phyloP scores from a whole-genome alignment of 192 early-diverging fungal species.

The Rhizophlyctis rosea region DNA sequence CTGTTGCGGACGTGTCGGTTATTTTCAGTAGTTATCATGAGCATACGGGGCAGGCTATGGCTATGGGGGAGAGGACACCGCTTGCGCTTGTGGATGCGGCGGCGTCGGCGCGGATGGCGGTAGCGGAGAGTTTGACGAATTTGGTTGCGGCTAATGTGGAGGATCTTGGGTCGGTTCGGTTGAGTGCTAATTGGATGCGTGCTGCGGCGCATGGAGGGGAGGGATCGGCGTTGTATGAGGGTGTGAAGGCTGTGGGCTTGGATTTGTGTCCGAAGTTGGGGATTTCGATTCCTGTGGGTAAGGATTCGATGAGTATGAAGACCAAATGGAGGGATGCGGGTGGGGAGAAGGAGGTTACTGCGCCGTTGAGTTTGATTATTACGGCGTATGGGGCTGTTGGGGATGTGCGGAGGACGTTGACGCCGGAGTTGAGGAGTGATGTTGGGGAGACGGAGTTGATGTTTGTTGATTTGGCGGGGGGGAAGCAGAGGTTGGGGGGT shows the following conservation, averaged over 20 bases:
- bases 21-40: constrained; percentile 77
- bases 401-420: constrained; percentile 81
- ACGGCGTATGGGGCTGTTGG: constrained; percentile 90
- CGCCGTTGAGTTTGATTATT: constrained; percentile 88
- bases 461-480: constrained; percentile 80
- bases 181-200: constrained; percentile 99
- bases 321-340: constrained; percentile 72
- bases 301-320: constrained; percentile 99
- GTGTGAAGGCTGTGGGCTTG: constrained; percentile 88
- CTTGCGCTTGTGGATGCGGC: constrained; percentile 79
- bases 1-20: constrained; percentile 95
- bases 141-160: constrained; percentile 82
- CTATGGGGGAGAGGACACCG: constrained; percentile 94
- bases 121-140: constrained; percentile 92
- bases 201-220: constrained; percentile 88
- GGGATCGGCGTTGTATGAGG: constrained; percentile 87
- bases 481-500: constrained; percentile 87
- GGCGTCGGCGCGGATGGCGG: constrained; percentile 94
- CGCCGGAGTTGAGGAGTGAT: constrained; percentile 71
- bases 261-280: constrained; percentile 91
- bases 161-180: constrained; percentile 67
- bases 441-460: constrained; percentile 65
- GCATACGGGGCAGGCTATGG: constrained; percentile 91
- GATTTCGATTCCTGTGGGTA: constrained; percentile 95
- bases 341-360: constrained; percentile 65